Evolutionary conservation across 495 filamentous ascomycete genomes (phyloP), one percentile per base, ranked within the genome.

Genomic region (Neohortaea acidophila): DNA sequence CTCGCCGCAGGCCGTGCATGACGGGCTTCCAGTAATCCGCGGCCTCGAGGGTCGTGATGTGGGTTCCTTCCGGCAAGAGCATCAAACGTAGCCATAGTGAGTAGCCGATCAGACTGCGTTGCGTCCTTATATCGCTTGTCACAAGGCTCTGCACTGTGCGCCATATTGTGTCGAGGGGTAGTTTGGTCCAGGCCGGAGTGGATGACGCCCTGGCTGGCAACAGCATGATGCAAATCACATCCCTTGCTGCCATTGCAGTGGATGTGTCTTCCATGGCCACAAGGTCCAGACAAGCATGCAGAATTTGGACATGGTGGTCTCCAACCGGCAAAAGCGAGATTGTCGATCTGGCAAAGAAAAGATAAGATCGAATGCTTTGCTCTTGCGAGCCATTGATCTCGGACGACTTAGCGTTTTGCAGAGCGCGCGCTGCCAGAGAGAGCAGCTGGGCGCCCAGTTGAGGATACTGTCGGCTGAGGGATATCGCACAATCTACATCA

Each of bases 11-110:
- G 1, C 64, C 59, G 17, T 48, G 25, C 35, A 52, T 58, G n/a
- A 67, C 39, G 10, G 56, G 41, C 12, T 32, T 24, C 64, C 64
- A 67, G 33, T 67, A 67, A 9, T 48, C 22, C 9, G 24, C 34
- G 10, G 4, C 13, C 17, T 3, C 17, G 15, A 7, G 19, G 4
- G 8, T 7, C 7, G 3, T 8, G 7, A 12, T 3, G 3, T 13
- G 22, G 4, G 24, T 22, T 4, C 21, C 34, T 5, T 10, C 10
- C 14, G n/a, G 21, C 4, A 12, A 4, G 13, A 34, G 21, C 2
- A 17, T 3, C 24, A 29, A 39, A 4, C 45, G 20, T 4, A 48
- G 35, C 45, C 45, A 48, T 4, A 48, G 14, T 10, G 34, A 23
- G 21, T 37, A 37, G n/a, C 21, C 34, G 3, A 21, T 26, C 4